Evolutionary conservation across 805 yeast species (phyloP).

Genomic region (Vanderwaltozyma polyspora): DNA sequence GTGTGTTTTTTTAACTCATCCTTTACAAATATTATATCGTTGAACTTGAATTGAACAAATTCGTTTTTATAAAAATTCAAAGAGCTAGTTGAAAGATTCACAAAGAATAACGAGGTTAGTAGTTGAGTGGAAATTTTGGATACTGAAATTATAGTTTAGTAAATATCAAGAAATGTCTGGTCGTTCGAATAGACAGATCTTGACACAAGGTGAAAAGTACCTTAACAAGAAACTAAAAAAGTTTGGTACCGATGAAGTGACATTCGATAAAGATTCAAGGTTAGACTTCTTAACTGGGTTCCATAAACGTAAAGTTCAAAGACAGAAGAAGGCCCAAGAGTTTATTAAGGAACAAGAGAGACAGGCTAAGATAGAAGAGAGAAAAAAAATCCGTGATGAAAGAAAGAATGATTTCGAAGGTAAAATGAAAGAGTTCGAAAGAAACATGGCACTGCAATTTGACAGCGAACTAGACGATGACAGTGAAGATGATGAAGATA

Average conservation of each 20-base stretch:
- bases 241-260: constrained; percentile 71
- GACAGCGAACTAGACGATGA: constrained; percentile 18
- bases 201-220: constrained; percentile 79
- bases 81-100: too few species aligned
- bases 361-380: constrained; percentile 59
- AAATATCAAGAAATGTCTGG: too few species aligned
- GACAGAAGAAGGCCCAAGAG: constrained; percentile 78
- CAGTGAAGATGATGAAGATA: constrained; percentile 17
- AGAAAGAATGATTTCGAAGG: constrained; percentile 53
- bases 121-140: too few species aligned
- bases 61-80: too few species aligned
- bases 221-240: constrained; percentile 54
- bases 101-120: too few species aligned
- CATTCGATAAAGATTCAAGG: constrained; percentile 70
- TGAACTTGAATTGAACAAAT: too few species aligned
- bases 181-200: constrained; percentile 58
- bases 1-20: too few species aligned
- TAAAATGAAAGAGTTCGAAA: constrained; percentile 32
- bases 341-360: constrained; percentile 69
- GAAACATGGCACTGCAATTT: constrained; percentile 11
- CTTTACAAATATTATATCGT: too few species aligned
- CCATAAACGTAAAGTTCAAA: constrained; percentile 81
- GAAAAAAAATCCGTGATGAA: constrained; percentile 53
- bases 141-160: too few species aligned
- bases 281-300: constrained; percentile 85